A percentile compares a stretch with the other conserved stretches of the same genome.
Evolutionary conservation across 2,329 filamentous ascomycete genomes (phyloP).

Genomic region (Arthrobotrys conoides): DNA sequence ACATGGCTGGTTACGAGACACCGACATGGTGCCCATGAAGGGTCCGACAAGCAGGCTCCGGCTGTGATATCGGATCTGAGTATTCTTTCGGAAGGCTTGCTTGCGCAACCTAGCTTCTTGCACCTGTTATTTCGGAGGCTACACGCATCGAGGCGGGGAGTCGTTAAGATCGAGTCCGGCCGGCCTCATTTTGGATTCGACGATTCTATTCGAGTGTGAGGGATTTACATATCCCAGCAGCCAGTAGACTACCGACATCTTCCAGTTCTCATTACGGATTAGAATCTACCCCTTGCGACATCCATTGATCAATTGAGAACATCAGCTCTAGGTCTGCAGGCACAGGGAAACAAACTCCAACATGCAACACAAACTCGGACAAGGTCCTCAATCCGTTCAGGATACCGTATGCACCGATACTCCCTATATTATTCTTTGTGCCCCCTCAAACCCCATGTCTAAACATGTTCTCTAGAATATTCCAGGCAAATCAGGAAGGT

Average conservation of each 20-base stretch:
- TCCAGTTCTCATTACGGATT: conserved; percentile 18
- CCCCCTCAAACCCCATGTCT: background rate
- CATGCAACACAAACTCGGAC: conserved; percentile 27
- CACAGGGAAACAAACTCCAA: conserved; percentile 25
- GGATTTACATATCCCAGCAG: conserved; percentile 36
- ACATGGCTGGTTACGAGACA: conserved; percentile 18
- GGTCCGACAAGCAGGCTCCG: conserved; percentile 7
- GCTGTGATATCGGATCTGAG: background rate
- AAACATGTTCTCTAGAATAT: conserved; percentile 19
- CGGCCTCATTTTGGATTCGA: conserved; percentile 5
- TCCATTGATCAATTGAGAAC: background rate
- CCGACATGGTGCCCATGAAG: conserved; percentile 26
- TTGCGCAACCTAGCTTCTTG: background rate
- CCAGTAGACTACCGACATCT: background rate
- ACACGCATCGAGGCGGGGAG: background rate
- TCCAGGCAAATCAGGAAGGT: conserved; percentile 46
- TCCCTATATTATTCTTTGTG: background rate
- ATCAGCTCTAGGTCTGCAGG: background rate
- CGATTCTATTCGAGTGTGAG: background rate
- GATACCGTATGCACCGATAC: background rate
- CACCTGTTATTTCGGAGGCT: background rate
- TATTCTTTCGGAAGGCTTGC: background rate
- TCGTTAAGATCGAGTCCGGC: background rate
- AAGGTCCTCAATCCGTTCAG: background rate
- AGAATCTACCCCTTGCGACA: conserved; percentile 5